These are phyloP conservation scores for Schizochytrium sp. DNA, from an alignment of 108 stramenopile species.

Conservation along the genomic window DNA sequence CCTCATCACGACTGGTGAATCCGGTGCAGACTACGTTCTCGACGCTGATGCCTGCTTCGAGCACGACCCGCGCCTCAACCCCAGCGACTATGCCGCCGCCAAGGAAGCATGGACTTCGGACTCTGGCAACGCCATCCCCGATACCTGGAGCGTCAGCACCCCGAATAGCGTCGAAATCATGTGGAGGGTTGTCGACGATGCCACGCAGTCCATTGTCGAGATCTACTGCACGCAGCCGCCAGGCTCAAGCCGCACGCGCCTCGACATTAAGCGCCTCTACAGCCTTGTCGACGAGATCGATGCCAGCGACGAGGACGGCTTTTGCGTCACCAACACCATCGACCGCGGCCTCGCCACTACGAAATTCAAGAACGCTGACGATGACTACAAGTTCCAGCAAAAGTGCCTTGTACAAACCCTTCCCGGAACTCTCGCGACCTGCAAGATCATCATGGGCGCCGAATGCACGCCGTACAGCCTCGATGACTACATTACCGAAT, in stretches of 20 bases:
- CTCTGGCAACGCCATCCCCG: too few relatives aligned
- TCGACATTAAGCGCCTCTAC: neutral
- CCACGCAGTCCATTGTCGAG: neutral
- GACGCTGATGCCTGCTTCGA: neutral
- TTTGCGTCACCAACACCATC: neutral
- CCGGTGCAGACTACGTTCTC: neutral
- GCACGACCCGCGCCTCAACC: neutral
- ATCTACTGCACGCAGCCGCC: neutral
- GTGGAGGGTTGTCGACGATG: neutral
- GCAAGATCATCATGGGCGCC: neutral
- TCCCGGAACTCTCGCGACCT: neutral
- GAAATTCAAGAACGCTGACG: neutral
- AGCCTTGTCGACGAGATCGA: neutral
- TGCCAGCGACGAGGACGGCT: neutral
- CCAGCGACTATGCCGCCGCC: neutral
- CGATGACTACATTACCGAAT: neutral
- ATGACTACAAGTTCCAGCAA: neutral
- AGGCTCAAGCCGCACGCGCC: neutral
- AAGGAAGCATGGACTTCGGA: neutral
- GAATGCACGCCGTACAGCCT: neutral
- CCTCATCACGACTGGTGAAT: neutral
- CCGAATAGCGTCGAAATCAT: neutral
- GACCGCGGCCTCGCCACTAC: neutral
- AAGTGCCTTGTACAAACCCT: neutral
- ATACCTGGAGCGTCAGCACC: too few relatives aligned